Evolutionary conservation across 2,329 filamentous ascomycete genomes (phyloP).

Genomic region (Aureobasidium sp.): DNA sequence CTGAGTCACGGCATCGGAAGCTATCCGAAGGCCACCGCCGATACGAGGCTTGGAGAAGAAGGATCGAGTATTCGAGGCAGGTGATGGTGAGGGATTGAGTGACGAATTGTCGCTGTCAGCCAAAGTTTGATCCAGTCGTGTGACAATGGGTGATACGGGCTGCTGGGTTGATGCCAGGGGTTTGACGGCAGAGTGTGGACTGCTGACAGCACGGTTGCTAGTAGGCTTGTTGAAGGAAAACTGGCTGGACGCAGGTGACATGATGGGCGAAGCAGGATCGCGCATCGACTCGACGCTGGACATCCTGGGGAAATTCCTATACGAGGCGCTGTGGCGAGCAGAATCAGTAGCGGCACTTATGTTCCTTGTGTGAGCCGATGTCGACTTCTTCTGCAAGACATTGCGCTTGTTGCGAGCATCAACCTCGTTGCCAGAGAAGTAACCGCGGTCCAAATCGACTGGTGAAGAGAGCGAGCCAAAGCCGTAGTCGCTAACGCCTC

Average conservation of each 20-base stretch:
- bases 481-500: conserved; percentile 19
- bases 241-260: conserved; percentile 58
- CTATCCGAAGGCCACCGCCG: conserved; percentile 66
- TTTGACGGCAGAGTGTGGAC: conserved; percentile 44
- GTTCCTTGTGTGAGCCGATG: conserved; percentile 52
- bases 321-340: conserved; percentile 50
- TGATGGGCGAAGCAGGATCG: conserved; percentile 37
- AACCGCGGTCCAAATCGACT: conserved; percentile 71
- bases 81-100: conserved; percentile 37
- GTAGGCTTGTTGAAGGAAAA: conserved; percentile 45
- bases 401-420: conserved; percentile 64
- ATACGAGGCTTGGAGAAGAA: conserved; percentile 39
- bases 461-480: conserved; percentile 26
- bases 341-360: conserved; percentile 57
- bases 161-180: conserved; percentile 33
- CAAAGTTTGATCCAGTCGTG: conserved; percentile 44
- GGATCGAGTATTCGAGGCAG: conserved; percentile 27
- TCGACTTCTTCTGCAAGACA: conserved; percentile 61
- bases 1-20: conserved; percentile 63
- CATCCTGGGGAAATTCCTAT: conserved; percentile 62
- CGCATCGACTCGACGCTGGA: conserved; percentile 69
- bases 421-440: conserved; percentile 83
- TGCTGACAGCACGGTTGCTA: conserved; percentile 32
- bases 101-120: conserved; percentile 44
- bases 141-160: conserved; percentile 46